Evolutionary conservation across 1,139 yeast genomes (phyloP).

Genomic region (Meyerozyma elateridarum): DNA sequence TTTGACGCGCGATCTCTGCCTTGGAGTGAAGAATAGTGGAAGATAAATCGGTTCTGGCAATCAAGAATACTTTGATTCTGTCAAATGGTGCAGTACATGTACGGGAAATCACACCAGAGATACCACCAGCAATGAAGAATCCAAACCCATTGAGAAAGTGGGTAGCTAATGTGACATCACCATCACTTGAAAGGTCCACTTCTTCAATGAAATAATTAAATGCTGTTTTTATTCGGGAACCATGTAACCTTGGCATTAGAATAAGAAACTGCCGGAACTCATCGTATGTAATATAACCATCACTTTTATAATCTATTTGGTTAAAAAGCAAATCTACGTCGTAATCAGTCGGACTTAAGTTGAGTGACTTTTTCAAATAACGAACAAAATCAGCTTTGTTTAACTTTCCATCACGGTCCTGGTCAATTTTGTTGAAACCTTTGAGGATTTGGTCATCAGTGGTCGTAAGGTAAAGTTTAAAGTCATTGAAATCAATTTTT

Average conservation of each 20-base stretch:
- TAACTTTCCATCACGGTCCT: slow-evolving; percentile 71
- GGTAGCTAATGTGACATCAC: slow-evolving; percentile 80
- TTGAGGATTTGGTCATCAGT: slow-evolving; percentile 67
- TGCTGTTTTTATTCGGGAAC: slow-evolving; percentile 74
- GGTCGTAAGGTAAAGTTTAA: slow-evolving; percentile 51
- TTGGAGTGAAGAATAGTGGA: slow-evolving; percentile 63
- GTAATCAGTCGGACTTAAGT: slow-evolving; percentile 48
- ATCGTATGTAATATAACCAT: slow-evolving; percentile 73
- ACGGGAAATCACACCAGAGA: slow-evolving; percentile 95
- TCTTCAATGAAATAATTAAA: slow-evolving; percentile 78
- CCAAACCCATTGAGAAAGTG: slow-evolving; percentile 84
- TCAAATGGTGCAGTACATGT: slow-evolving; percentile 98
- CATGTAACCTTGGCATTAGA: slow-evolving; percentile 72
- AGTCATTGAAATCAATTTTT: slow-evolving; percentile 55
- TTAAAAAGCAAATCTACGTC: slow-evolving; percentile 58
- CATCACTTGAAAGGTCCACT: slow-evolving; percentile 77
- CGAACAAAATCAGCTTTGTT: slow-evolving; percentile 60
- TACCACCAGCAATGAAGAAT: slow-evolving; percentile 88
- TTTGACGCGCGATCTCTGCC: slow-evolving; percentile 42
- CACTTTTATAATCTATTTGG: slow-evolving; percentile 54
- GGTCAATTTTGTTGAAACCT: slow-evolving; percentile 70
- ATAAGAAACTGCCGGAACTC: slow-evolving; percentile 82
- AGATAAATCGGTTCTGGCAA: slow-evolving; percentile 82
- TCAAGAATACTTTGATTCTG: slow-evolving; percentile 84
- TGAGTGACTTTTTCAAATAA: slow-evolving; percentile 53